These are phyloP conservation scores for Fusarium udum DNA, from an alignment of 2,329 filamentous ascomycete genomes.

Conservation along the genomic window DNA sequence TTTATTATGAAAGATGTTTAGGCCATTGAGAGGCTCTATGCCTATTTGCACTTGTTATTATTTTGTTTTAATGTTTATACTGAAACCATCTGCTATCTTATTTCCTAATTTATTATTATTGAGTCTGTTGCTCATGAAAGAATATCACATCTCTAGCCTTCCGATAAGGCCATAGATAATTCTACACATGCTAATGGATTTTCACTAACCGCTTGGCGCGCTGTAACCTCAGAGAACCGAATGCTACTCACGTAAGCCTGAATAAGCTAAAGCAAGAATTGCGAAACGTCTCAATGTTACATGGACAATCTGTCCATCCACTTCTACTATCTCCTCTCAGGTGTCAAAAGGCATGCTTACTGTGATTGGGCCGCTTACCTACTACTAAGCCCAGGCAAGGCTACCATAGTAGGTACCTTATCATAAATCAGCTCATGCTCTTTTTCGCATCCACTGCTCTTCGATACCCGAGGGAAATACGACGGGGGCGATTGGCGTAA, in stretches of 20 bases:
- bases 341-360: neutral
- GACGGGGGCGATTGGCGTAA: neutral
- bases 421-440: neutral
- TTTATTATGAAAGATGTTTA: neutral
- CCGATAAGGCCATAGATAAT: accelerated
- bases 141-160: accelerated
- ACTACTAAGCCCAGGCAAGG: neutral
- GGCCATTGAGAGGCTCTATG: accelerated
- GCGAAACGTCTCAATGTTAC: neutral
- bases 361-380: neutral
- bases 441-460: neutral
- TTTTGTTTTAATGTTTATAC: accelerated
- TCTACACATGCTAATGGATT: neutral
- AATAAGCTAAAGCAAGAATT: neutral
- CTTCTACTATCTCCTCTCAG: neutral
- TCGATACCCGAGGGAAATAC: neutral
- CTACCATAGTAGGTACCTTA: neutral
- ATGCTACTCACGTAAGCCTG: neutral
- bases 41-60: neutral
- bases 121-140: accelerated
- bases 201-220: accelerated
- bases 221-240: accelerated
- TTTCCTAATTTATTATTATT: accelerated
- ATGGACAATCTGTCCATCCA: neutral
- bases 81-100: accelerated